phyloP scores from a whole-genome alignment of 306 rosid genomes.

The Myrica gale region DNA sequence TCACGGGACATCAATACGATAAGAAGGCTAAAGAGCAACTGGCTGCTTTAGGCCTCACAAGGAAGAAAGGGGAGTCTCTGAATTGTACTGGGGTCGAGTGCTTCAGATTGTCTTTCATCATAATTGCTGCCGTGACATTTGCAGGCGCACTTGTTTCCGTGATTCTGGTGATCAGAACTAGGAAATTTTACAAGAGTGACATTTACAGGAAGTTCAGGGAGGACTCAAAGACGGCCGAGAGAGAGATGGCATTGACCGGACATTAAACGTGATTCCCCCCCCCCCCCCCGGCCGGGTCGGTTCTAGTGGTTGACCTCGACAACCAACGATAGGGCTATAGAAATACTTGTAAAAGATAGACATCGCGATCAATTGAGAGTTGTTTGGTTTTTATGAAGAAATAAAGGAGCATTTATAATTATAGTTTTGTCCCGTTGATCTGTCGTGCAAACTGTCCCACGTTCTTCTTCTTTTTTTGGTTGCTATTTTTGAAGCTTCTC shows the following conservation, averaged over 20 bases:
- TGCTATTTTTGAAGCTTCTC: too few species aligned
- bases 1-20: conserved; percentile 45
- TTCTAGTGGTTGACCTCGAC: too few species aligned
- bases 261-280: background rate
- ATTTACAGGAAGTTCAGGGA: background rate
- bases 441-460: too few species aligned
- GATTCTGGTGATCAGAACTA: conserved; percentile 45
- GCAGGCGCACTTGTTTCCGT: conserved; percentile 39
- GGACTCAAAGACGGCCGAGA: background rate
- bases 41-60: background rate
- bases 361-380: too few species aligned
- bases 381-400: too few species aligned
- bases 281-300: background rate
- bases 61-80: conserved; percentile 22
- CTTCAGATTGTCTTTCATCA: conserved; percentile 39
- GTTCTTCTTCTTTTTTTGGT: too few species aligned
- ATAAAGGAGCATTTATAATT: too few species aligned
- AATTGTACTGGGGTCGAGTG: conserved; percentile 37
- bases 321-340: too few species aligned
- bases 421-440: too few species aligned
- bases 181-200: conserved; percentile 35
- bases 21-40: conserved; percentile 40
- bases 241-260: conserved; percentile 5
- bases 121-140: conserved; percentile 38
- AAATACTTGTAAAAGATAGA: too few species aligned